These are phyloP conservation scores for Carex scoparia DNA, from an alignment of 176 grass and related monocot genomes.

Conservation along the genomic window DNA sequence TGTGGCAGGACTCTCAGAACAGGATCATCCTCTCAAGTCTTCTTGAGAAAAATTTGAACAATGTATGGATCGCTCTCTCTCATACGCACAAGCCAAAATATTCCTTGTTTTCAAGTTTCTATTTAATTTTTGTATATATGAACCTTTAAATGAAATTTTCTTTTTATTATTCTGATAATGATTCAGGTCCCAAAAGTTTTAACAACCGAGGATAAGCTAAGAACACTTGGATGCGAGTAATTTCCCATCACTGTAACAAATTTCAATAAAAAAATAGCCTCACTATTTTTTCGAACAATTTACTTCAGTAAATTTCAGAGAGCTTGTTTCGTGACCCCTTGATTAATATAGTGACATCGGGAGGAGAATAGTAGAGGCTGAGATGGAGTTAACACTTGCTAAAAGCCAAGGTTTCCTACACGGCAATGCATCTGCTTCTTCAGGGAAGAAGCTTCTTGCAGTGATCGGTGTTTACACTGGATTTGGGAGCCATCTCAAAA, in stretches of 20 bases:
- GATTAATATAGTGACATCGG: constrained; percentile 46
- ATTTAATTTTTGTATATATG: not conserved
- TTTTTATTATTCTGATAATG: not conserved
- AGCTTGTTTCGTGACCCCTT: not conserved
- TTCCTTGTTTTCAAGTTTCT: not conserved
- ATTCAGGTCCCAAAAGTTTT: constrained; percentile 72
- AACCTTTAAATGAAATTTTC: not conserved
- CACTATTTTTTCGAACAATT: not conserved
- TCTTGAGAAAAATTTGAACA: constrained; percentile 64
- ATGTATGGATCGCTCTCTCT: constrained; percentile 48
- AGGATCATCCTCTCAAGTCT: constrained; percentile 69
- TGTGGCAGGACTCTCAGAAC: constrained; percentile 95
- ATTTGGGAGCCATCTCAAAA: constrained; percentile 83
- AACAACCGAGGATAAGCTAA: constrained; percentile 87
- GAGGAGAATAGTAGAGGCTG: constrained; percentile 77
- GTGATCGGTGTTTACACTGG: constrained; percentile 96
- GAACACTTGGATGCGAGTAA: constrained; percentile 88
- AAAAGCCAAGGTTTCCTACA: constrained; percentile 83
- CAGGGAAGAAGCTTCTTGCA: constrained; percentile 49
- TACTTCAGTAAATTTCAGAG: constrained; percentile 7
- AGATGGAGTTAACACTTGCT: constrained; percentile 83
- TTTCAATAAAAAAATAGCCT: not conserved
- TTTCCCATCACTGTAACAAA: not conserved
- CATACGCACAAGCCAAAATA: not conserved
- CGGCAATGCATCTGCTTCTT: constrained; percentile 46